phyloP scores from a whole-genome alignment of 2,329 filamentous ascomycete genomes.

The Ceratocystis smalleyi region DNA sequence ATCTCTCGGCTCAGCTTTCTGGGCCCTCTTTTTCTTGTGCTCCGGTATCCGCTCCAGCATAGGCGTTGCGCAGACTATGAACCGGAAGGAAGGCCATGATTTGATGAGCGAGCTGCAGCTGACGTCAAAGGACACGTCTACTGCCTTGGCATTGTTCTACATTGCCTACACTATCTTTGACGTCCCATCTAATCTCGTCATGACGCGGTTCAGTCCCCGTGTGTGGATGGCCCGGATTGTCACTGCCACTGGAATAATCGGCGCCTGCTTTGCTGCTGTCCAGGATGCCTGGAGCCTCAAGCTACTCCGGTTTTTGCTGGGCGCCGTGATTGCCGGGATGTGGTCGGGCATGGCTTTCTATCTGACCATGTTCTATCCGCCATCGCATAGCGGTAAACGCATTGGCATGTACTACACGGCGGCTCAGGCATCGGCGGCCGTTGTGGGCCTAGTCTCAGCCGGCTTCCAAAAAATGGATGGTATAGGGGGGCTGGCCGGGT shows the following conservation, averaged over 20 bases:
- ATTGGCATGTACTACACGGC: slow-evolving; percentile 86
- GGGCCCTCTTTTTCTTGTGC: slow-evolving; percentile 81
- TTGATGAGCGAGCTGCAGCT: slow-evolving; percentile 56
- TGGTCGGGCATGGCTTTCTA: slow-evolving; percentile 95
- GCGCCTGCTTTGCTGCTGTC: slow-evolving; percentile 69
- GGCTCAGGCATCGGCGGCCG: slow-evolving; percentile 72
- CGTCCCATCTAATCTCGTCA: slow-evolving; percentile 72
- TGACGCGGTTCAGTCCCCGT: slow-evolving; percentile 70
- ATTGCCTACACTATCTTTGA: slow-evolving; percentile 86
- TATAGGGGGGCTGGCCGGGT: slow-evolving; percentile 57
- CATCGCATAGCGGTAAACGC: slow-evolving; percentile 68
- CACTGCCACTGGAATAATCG: slow-evolving; percentile 70
- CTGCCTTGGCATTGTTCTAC: slow-evolving; percentile 76
- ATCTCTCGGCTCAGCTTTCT: slow-evolving; percentile 45
- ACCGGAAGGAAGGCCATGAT: slow-evolving; percentile 52
- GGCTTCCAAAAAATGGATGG: slow-evolving; percentile 89
- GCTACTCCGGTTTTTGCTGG: slow-evolving; percentile 71
- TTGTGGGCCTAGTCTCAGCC: slow-evolving; percentile 76
- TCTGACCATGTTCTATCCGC: slow-evolving; percentile 80
- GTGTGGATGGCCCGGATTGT: slow-evolving; percentile 90
- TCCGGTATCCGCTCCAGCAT: slow-evolving; percentile 86
- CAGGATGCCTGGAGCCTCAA: slow-evolving; percentile 73
- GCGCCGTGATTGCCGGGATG: slow-evolving; percentile 80
- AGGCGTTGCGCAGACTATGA: slow-evolving; percentile 91
- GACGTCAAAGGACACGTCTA: slow-evolving; percentile 62